Conservation (phyloP, 768 basidiomycete genomes). For the Pisolithus albus region DNA sequence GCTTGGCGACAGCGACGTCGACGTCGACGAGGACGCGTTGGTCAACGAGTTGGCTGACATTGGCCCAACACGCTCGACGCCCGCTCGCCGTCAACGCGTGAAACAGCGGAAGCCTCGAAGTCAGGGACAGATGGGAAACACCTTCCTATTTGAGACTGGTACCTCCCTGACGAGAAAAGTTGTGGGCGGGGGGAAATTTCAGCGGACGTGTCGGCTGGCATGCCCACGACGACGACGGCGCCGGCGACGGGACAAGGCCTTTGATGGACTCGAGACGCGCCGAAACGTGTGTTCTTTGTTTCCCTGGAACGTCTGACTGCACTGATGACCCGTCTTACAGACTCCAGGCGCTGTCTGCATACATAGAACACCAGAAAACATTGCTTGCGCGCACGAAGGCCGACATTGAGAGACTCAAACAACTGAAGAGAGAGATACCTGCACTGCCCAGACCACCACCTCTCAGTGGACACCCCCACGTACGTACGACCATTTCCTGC, state of each 20-base stretch:
- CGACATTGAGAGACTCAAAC: conserved; percentile 53
- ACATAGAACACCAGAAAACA: conserved; percentile 53
- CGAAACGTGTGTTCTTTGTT: conserved; percentile 24
- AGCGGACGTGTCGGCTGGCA: conserved; percentile 15
- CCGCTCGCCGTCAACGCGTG: not conserved
- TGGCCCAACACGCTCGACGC: conserved; percentile 13
- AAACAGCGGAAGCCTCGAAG: conserved; percentile 2
- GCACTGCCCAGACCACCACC: conserved; percentile 30
- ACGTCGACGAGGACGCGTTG: conserved; percentile 27
- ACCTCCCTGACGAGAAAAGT: conserved; percentile 11
- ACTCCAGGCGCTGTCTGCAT: conserved; percentile 57
- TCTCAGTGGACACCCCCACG: conserved; percentile 29
- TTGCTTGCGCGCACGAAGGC: conserved; percentile 53
- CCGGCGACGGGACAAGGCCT: conserved; percentile 10
- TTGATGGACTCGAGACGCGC: conserved; percentile 28
- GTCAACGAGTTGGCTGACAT: conserved; percentile 14
- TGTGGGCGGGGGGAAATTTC: conserved; percentile 7
- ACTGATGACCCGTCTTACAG: conserved; percentile 5
- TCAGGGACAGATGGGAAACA: conserved; percentile 13
- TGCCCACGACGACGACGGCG: conserved; percentile 23
- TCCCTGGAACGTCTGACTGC: not conserved
- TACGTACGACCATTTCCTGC: conserved; percentile 11
- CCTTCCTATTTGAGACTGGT: conserved; percentile 11
- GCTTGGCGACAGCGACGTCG: conserved; percentile 28
- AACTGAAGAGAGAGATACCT: conserved; percentile 35